phyloP scores from a whole-genome alignment of 441 rosid species.

The Viola pubescens region DNA sequence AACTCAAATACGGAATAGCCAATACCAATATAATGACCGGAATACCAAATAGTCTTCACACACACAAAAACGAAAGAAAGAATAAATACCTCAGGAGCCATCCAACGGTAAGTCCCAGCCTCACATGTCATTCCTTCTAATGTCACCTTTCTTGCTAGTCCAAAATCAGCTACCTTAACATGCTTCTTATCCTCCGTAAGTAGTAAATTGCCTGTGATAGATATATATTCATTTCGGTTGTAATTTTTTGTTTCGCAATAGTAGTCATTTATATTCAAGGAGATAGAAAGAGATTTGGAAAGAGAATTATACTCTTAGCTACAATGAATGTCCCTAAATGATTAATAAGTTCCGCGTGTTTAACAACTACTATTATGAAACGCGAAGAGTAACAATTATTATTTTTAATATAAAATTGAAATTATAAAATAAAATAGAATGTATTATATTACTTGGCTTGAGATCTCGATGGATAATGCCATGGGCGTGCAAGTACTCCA shows the following conservation, averaged over 20 bases:
- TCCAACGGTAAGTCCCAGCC: constrained; percentile 68
- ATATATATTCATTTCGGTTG: not conserved
- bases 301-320: too few relatives aligned
- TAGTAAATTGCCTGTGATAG: constrained; percentile 45
- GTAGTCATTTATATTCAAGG: not conserved
- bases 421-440: not conserved
- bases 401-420: not conserved
- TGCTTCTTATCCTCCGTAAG: constrained; percentile 36
- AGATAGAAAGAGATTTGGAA: not conserved
- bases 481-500: constrained; percentile 59
- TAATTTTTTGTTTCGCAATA: not conserved
- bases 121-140: constrained; percentile 45
- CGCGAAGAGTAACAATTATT: not conserved
- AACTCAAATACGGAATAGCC: too few relatives aligned
- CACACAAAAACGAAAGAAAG: constrained; percentile 1
- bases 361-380: too few relatives aligned
- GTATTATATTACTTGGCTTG: constrained; percentile 47
- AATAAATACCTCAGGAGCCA: constrained; percentile 66
- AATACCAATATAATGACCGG: too few relatives aligned
- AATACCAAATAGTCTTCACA: not conserved
- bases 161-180: constrained; percentile 54
- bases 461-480: constrained; percentile 72
- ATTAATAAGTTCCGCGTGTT: too few relatives aligned
- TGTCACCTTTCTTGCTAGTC: constrained; percentile 46
- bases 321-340: too few relatives aligned